phyloP scores from a whole-genome alignment of 2,329 filamentous ascomycete species.

The Apiospora koreana region DNA sequence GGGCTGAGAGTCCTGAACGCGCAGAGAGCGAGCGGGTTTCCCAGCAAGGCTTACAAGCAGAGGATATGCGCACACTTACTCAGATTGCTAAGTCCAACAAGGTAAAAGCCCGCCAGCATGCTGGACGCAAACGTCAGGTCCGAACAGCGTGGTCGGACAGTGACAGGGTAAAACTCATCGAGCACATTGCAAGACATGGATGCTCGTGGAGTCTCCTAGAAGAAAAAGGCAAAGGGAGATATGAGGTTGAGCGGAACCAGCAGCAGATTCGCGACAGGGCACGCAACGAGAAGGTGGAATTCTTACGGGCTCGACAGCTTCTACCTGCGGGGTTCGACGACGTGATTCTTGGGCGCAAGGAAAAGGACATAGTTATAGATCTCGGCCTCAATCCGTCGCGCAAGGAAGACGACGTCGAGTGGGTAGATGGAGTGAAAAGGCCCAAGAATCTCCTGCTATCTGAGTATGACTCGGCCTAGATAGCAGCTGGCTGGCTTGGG shows the following conservation, averaged over 20 bases:
- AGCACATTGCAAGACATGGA: slow-evolving; percentile 38
- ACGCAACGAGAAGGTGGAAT: slow-evolving; percentile 56
- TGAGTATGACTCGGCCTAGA: not conserved
- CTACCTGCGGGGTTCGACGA: slow-evolving; percentile 52
- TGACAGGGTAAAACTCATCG: slow-evolving; percentile 44
- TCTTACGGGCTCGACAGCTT: slow-evolving; percentile 44
- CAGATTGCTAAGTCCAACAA: slow-evolving; percentile 20
- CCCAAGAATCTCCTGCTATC: not conserved
- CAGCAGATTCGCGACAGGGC: slow-evolving; percentile 60
- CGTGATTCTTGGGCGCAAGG: slow-evolving; percentile 52
- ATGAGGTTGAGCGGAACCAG: slow-evolving; percentile 49
- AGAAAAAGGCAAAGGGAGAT: slow-evolving; percentile 36
- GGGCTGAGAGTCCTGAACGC: not conserved
- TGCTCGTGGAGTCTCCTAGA: slow-evolving; percentile 44
- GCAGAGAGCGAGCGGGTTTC: not conserved
- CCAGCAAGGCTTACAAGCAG: not conserved
- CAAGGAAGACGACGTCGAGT: slow-evolving; percentile 46
- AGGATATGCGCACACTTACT: not conserved
- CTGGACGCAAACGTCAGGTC: slow-evolving; percentile 31
- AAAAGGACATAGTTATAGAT: slow-evolving; percentile 40
- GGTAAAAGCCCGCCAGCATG: not conserved
- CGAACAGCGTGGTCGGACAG: slow-evolving; percentile 42
- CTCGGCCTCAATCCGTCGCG: slow-evolving; percentile 52
- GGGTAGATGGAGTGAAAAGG: not conserved
- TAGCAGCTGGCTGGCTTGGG: not conserved